phyloP scores from a whole-genome alignment of 1,139 yeast genomes.

The Scheffersomyces quercinus region DNA sequence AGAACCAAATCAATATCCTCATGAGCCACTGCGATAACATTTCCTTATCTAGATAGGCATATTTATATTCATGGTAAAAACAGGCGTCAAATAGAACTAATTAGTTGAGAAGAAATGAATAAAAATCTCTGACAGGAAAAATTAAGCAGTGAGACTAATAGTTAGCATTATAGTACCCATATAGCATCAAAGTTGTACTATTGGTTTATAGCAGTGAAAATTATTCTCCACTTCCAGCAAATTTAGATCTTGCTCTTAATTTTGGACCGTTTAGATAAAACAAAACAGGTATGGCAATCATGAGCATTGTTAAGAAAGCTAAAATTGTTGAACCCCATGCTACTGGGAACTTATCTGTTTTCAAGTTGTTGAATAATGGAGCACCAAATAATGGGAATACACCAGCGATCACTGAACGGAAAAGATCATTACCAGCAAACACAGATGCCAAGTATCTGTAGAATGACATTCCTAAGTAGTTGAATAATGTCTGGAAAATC shows the following conservation, averaged over 20 bases:
- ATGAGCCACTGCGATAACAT: too few relatives aligned
- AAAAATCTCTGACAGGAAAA: too few relatives aligned
- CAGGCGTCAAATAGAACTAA: too few relatives aligned
- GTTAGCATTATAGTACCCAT: too few relatives aligned
- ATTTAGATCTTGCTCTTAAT: constrained; percentile 49
- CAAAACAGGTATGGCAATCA: constrained; percentile 49
- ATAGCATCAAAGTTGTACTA: too few relatives aligned
- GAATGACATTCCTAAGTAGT: constrained; percentile 36
- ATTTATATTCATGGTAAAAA: too few relatives aligned
- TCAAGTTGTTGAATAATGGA: constrained; percentile 47
- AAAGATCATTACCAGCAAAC: constrained; percentile 56
- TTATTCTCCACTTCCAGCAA: constrained; percentile 21
- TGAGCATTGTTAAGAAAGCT: constrained; percentile 40
- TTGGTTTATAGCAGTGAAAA: not conserved
- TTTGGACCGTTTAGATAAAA: constrained; percentile 52
- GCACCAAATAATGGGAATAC: constrained; percentile 64
- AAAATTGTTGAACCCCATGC: constrained; percentile 57
- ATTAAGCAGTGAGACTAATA: too few relatives aligned
- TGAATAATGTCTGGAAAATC: constrained; percentile 42
- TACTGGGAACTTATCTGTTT: constrained; percentile 49
- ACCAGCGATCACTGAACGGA: constrained; percentile 56
- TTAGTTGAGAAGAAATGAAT: too few relatives aligned
- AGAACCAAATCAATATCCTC: too few relatives aligned
- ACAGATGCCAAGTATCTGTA: constrained; percentile 54
- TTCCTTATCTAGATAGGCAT: too few relatives aligned